A percentile compares a stretch with the other conserved stretches of the same genome.
These are phyloP conservation scores for Herpetomonas muscarum DNA, from an alignment of 208 protist genomes.

Conservation along the genomic window DNA sequence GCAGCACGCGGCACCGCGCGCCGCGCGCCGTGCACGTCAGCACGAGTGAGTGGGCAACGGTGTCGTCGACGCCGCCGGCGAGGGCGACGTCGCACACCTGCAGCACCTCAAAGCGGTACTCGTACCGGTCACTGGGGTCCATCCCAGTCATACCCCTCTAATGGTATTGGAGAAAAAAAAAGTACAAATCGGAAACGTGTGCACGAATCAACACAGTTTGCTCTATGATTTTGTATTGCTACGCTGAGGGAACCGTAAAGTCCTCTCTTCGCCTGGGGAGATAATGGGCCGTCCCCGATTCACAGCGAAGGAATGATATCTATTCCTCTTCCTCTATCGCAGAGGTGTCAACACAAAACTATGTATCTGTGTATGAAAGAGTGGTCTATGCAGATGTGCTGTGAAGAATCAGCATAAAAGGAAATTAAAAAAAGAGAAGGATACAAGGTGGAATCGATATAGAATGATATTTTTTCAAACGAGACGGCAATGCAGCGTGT, in stretches of 20 bases:
- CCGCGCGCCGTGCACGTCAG: neutral
- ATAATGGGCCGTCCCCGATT: no score
- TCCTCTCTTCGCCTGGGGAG: neutral
- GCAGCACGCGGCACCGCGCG: neutral
- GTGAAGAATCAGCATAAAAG: neutral
- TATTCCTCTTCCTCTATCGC: no score
- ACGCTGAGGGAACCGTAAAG: neutral
- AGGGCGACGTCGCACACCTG: conserved; percentile 10
- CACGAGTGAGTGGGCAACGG: neutral
- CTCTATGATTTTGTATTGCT: neutral
- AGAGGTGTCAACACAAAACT: neutral
- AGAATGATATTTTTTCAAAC: neutral
- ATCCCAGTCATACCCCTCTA: neutral
- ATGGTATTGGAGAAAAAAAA: neutral
- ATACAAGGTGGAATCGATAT: neutral
- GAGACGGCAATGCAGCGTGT: conserved; percentile 10
- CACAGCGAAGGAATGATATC: no score
- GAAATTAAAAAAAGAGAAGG: conserved; percentile 7
- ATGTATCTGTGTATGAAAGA: neutral
- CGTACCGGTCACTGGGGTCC: no score
- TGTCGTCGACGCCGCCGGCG: neutral
- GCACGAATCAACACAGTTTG: neutral
- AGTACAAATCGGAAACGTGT: neutral
- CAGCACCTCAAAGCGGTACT: conserved; percentile 26
- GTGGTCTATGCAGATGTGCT: no score